Percentiles rank a stretch among this genome's conserved stretches.
These are phyloP conservation scores for Solanum sparsipilum DNA, from an alignment of 257 asterid species.

Conservation along the genomic window DNA sequence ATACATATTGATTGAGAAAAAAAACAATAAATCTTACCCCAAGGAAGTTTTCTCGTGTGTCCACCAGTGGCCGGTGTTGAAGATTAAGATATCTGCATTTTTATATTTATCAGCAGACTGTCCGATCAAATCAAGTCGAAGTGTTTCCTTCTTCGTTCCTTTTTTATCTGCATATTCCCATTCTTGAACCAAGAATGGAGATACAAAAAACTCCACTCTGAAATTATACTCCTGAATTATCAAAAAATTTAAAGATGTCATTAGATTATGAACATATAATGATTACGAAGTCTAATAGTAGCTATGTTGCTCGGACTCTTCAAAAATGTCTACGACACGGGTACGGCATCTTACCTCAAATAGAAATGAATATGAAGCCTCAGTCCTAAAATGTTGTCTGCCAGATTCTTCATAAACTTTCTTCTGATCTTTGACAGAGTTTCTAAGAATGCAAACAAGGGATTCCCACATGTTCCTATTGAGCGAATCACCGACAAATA, in stretches of 20 bases:
- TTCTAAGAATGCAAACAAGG: conserved; percentile 52
- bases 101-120: conserved; percentile 29
- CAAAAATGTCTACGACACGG: accelerated
- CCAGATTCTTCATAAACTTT: conserved; percentile 66
- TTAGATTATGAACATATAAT: neutral
- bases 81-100: conserved; percentile 50
- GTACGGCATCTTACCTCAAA: conserved; percentile 25
- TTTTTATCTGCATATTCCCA: conserved; percentile 32
- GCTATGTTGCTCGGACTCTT: neutral
- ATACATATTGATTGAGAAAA: neutral
- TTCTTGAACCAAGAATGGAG: conserved; percentile 74
- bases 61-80: conserved; percentile 91
- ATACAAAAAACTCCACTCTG: conserved; percentile 53
- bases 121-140: conserved; percentile 53
- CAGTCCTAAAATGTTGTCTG: conserved; percentile 35
- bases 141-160: conserved; percentile 53
- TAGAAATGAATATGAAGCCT: conserved; percentile 55
- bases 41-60: conserved; percentile 65
- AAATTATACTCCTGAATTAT: conserved; percentile 39
- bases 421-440: conserved; percentile 41
- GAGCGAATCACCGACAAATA: conserved; percentile 73
- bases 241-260: neutral
- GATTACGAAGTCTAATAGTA: neutral
- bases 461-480: conserved; percentile 83
- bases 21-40: conserved; percentile 30